Evolutionary conservation across 2,329 filamentous ascomycete genomes (phyloP).

Genomic region (Saccharata proteae): DNA sequence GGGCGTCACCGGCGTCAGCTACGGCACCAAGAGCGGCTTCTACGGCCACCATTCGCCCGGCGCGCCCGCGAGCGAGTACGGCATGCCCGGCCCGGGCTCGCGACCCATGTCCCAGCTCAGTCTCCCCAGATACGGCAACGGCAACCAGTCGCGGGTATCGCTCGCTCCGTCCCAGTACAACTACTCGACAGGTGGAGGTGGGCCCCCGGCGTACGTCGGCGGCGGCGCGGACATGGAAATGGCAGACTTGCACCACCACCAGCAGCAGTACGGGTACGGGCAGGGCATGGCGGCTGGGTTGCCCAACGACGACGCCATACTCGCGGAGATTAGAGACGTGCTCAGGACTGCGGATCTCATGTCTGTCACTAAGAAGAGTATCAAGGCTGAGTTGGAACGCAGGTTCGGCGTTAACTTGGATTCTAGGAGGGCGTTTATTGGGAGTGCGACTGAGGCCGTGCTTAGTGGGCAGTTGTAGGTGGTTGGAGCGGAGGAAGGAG

Average conservation of each 20-base stretch:
- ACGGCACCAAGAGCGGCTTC: slow-evolving; percentile 67
- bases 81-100: slow-evolving; percentile 35
- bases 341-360: slow-evolving; percentile 86
- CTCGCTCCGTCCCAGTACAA: slow-evolving; percentile 46
- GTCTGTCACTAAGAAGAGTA: slow-evolving; percentile 96
- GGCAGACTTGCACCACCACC: slow-evolving; percentile 36
- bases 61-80: slow-evolving; percentile 51
- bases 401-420: slow-evolving; percentile 77
- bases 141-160: slow-evolving; percentile 29
- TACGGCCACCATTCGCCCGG: slow-evolving; percentile 34
- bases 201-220: too few relatives aligned
- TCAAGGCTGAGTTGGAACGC: slow-evolving; percentile 85
- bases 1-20: slow-evolving; percentile 87
- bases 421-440: slow-evolving; percentile 78
- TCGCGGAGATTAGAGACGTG: slow-evolving; percentile 92
- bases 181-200: slow-evolving; percentile 38
- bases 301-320: slow-evolving; percentile 76
- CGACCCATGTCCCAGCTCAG: slow-evolving; percentile 49
- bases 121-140: slow-evolving; percentile 39
- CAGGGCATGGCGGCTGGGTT: slow-evolving; percentile 39
- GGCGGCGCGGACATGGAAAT: slow-evolving; percentile 45
- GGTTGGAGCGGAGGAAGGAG: too few relatives aligned
- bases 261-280: too few relatives aligned
- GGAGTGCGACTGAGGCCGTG: slow-evolving; percentile 30
- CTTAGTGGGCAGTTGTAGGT: slow-evolving; percentile 27